These are phyloP conservation scores for Cardamine resedifolia DNA, from an alignment of 345 rosid genomes.

Conservation along the genomic window DNA sequence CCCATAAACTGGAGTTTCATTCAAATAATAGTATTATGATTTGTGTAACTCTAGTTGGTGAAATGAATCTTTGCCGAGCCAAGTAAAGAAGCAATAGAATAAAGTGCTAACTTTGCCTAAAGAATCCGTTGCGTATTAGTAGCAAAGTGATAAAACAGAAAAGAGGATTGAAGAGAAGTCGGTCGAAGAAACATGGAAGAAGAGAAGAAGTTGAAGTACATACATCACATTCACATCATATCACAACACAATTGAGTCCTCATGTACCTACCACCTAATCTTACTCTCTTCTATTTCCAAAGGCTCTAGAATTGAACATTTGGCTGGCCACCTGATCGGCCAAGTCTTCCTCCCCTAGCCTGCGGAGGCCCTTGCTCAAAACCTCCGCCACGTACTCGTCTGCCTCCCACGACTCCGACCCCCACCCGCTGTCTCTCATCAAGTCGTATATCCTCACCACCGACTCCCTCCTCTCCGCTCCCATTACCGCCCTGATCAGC, in stretches of 20 bases:
- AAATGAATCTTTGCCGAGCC: neutral
- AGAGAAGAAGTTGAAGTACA: no score
- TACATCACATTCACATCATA: no score
- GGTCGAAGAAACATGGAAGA: neutral
- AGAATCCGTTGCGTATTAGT: no score
- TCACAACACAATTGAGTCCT: no score
- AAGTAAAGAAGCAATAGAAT: neutral
- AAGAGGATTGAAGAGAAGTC: neutral
- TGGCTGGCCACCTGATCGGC: slow-evolving; percentile 48
- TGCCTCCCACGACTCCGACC: slow-evolving; percentile 50
- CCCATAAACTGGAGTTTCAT: neutral
- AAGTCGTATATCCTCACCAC: slow-evolving; percentile 62
- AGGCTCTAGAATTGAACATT: slow-evolving; percentile 16
- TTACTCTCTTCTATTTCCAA: slow-evolving; percentile 33
- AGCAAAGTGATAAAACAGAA: neutral
- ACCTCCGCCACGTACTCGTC: slow-evolving; percentile 61
- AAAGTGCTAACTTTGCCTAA: no score
- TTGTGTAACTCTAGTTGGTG: neutral
- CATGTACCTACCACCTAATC: neutral
- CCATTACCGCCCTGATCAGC: slow-evolving; percentile 57
- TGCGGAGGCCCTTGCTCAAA: slow-evolving; percentile 60
- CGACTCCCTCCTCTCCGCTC: slow-evolving; percentile 64
- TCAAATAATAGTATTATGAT: neutral
- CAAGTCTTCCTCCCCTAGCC: slow-evolving; percentile 58
- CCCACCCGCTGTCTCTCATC: slow-evolving; percentile 73